These are phyloP conservation scores for Hyphopichia wangnamkhiaoensis DNA, from an alignment of 1,139 yeast species.

Conservation along the genomic window DNA sequence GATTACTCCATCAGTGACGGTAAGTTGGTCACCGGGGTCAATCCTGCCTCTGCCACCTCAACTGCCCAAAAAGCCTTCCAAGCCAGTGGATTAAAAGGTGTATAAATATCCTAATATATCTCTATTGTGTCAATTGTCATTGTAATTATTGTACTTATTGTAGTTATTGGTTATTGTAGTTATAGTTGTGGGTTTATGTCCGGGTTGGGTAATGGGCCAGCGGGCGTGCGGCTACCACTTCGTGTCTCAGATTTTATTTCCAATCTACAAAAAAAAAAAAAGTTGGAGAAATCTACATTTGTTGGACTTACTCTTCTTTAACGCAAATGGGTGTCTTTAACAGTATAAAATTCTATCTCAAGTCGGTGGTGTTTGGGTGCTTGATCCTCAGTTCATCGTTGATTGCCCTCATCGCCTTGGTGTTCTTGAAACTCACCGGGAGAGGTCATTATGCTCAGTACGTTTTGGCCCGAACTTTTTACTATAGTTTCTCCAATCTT, in stretches of 20 bases:
- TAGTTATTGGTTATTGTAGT: not conserved
- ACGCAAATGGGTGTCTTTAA: constrained; percentile 14
- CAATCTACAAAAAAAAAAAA: too few relatives aligned
- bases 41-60: constrained; percentile 60
- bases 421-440: constrained; percentile 65
- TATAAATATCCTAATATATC: not conserved
- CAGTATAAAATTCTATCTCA: constrained; percentile 51
- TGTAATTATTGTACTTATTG: not conserved
- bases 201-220: too few relatives aligned
- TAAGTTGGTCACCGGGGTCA: constrained; percentile 59
- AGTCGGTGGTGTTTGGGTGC: constrained; percentile 53
- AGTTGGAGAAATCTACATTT: not conserved
- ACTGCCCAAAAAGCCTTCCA: constrained; percentile 39
- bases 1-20: constrained; percentile 54
- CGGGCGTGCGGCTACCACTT: too few relatives aligned
- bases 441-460: constrained; percentile 84
- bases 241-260: not conserved
- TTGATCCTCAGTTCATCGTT: constrained; percentile 62
- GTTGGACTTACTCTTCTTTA: not conserved
- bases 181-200: too few relatives aligned
- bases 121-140: not conserved
- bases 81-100: constrained; percentile 5
- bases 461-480: constrained; percentile 84
- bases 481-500: constrained; percentile 54
- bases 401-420: constrained; percentile 77